These are phyloP conservation scores for Trypethelium eluteriae DNA, from an alignment of 495 filamentous ascomycete species.

Conservation along the genomic window DNA sequence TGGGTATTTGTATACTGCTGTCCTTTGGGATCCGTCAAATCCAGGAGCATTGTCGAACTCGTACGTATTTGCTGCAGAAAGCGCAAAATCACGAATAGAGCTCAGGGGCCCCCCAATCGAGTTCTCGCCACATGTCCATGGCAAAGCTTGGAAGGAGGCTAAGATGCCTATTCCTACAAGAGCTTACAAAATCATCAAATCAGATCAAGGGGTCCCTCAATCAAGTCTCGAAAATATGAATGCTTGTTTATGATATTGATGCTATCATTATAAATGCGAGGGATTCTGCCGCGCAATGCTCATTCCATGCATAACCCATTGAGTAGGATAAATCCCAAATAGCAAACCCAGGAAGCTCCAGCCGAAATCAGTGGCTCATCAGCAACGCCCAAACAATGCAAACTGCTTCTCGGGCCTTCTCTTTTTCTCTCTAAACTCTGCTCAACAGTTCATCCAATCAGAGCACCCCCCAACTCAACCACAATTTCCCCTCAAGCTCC, in stretches of 20 bases:
- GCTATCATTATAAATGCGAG: neutral
- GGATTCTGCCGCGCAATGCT: neutral
- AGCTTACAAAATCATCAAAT: neutral
- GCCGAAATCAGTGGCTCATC: neutral
- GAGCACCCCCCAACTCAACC: neutral
- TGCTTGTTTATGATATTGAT: neutral
- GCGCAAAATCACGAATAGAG: neutral
- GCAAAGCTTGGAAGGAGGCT: neutral
- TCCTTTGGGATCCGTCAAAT: too few relatives aligned
- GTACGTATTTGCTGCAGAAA: too few relatives aligned
- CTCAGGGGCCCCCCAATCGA: neutral
- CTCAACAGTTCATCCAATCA: neutral
- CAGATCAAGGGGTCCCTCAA: neutral
- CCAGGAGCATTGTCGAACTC: too few relatives aligned
- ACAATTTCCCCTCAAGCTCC: neutral
- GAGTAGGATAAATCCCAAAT: neutral
- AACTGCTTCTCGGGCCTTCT: neutral
- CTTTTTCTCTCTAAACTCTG: neutral
- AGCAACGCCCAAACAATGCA: neutral
- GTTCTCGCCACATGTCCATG: neutral
- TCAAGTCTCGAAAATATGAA: neutral
- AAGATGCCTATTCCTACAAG: neutral
- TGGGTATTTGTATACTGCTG: too few relatives aligned
- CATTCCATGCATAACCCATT: slow-evolving; percentile 5
- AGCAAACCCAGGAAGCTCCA: neutral